Evolutionary conservation across 2,329 filamentous ascomycete species (phyloP).

Genomic region (Fusarium sp.): DNA sequence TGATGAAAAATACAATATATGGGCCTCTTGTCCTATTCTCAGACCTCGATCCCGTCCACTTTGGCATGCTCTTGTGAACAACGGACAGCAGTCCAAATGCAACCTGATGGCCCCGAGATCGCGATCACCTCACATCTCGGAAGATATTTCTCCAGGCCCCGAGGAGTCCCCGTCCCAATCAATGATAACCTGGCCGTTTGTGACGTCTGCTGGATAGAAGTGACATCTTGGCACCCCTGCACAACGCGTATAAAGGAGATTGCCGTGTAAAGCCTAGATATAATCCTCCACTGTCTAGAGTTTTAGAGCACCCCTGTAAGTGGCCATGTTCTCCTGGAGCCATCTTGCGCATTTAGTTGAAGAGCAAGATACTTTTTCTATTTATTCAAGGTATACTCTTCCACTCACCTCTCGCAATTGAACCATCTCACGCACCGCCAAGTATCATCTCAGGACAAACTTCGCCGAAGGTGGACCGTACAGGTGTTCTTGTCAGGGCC

Average conservation of each 20-base stretch:
- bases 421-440: neutral
- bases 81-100: neutral
- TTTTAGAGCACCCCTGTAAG: neutral
- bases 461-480: constrained; percentile 19
- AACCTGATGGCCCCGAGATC: neutral
- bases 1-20: neutral
- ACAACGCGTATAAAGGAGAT: constrained; percentile 2
- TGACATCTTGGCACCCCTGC: neutral
- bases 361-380: neutral
- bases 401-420: constrained; percentile 1
- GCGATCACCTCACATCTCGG: neutral
- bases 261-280: neutral
- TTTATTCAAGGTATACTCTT: neutral
- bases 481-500: constrained; percentile 12
- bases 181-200: neutral
- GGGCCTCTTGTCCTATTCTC: neutral
- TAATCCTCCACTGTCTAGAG: neutral
- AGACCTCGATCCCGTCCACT: neutral
- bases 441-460: constrained; percentile 22
- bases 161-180: neutral
- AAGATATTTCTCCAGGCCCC: neutral
- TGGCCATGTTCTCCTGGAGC: neutral
- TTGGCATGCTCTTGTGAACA: neutral
- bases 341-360: neutral
- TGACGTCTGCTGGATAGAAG: neutral